These are phyloP conservation scores for Ascochyta clinopodiicola DNA, from an alignment of 2,329 filamentous ascomycete species.

Conservation along the genomic window DNA sequence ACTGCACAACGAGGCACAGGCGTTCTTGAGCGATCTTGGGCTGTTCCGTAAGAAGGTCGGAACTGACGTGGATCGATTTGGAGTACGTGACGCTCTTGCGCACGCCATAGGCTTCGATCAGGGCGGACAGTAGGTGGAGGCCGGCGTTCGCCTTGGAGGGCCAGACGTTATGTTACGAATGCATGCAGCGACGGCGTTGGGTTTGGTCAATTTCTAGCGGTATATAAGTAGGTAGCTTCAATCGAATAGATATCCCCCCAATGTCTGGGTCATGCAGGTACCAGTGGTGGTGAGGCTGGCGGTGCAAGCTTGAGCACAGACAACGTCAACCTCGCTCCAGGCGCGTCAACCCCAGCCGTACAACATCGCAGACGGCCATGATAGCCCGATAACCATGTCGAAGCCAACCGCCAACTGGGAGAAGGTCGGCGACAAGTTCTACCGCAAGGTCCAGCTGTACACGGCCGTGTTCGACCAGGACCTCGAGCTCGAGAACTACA, in stretches of 20 bases:
- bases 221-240: slow-evolving; percentile 14
- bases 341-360: slow-evolving; percentile 6
- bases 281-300: neutral
- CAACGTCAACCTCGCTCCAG: slow-evolving; percentile 17
- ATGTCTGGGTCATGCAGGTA: neutral
- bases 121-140: slow-evolving; percentile 4
- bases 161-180: slow-evolving; percentile 25
- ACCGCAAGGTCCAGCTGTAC: slow-evolving; percentile 93
- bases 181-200: slow-evolving; percentile 44
- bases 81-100: slow-evolving; percentile 28
- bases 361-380: slow-evolving; percentile 18
- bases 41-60: slow-evolving; percentile 85
- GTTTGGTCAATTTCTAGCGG: slow-evolving; percentile 1
- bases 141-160: neutral
- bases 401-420: slow-evolving; percentile 91
- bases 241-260: neutral
- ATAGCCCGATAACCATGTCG: slow-evolving; percentile 39
- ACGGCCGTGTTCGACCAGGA: slow-evolving; percentile 91
- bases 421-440: slow-evolving; percentile 89
- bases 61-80: slow-evolving; percentile 76
- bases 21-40: slow-evolving; percentile 78
- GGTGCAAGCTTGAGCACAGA: slow-evolving; percentile 17
- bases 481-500: slow-evolving; percentile 92
- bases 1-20: slow-evolving; percentile 84
- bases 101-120: slow-evolving; percentile 18